A percentile compares a stretch with the other conserved stretches of the same genome.
Conservation (phyloP, 257 asterid genomes). For the Primulina eburnea region DNA sequence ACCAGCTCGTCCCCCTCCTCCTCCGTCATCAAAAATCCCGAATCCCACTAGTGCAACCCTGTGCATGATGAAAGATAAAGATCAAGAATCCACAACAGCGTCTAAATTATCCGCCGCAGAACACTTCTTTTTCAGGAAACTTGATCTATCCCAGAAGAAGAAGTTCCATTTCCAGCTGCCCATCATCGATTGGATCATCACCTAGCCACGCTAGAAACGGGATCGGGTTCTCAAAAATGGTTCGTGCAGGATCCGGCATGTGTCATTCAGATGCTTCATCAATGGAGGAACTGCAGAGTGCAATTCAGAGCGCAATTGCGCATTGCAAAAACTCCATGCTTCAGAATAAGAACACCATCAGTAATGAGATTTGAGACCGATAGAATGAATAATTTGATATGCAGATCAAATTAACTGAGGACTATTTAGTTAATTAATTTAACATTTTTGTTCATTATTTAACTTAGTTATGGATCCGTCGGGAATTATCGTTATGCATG, state of each 20-base stretch:
- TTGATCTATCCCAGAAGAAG: slow-evolving; percentile 56
- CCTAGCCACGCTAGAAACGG: slow-evolving; percentile 55
- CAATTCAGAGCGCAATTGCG: slow-evolving; percentile 86
- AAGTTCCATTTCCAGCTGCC: slow-evolving; percentile 68
- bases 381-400: not conserved
- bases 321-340: slow-evolving; percentile 84
- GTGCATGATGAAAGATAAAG: slow-evolving; percentile 26
- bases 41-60: slow-evolving; percentile 25
- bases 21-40: not conserved
- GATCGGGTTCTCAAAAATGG: slow-evolving; percentile 28
- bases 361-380: slow-evolving; percentile 35
- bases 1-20: no score
- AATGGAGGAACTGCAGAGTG: slow-evolving; percentile 86
- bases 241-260: slow-evolving; percentile 23
- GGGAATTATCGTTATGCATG: not conserved
- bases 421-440: not conserved
- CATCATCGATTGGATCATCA: slow-evolving; percentile 80
- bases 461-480: slow-evolving; percentile 3
- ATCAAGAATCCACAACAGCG: not conserved
- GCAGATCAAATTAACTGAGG: slow-evolving; percentile 28
- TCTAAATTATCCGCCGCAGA: slow-evolving; percentile 14
- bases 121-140: slow-evolving; percentile 64
- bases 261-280: slow-evolving; percentile 46
- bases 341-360: slow-evolving; percentile 36
- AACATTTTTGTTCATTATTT: not conserved